Conservation (phyloP, 805 yeast genomes). For the Starmerella sp. region DNA sequence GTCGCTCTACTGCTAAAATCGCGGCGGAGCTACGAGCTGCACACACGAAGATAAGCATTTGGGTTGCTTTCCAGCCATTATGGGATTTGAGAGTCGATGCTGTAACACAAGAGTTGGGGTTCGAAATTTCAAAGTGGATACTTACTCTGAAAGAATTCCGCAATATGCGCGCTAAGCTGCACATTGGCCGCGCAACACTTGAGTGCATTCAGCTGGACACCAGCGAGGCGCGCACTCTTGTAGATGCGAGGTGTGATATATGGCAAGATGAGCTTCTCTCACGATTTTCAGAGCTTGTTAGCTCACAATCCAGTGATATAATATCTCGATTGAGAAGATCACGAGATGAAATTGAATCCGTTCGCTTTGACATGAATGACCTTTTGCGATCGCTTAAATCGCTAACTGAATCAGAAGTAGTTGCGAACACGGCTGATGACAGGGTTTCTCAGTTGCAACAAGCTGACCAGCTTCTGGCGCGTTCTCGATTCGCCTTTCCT, state of each 20-base stretch:
- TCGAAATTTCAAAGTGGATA: neutral
- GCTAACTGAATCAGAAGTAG: neutral
- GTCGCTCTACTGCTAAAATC: neutral
- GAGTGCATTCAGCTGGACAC: neutral
- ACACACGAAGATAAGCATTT: constrained; percentile 27
- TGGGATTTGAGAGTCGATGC: constrained; percentile 39
- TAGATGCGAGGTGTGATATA: constrained; percentile 43
- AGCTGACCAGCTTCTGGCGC: neutral
- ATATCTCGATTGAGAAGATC: neutral
- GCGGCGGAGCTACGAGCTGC: constrained; percentile 24
- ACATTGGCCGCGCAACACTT: neutral
- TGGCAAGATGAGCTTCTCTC: constrained; percentile 43
- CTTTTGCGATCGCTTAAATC: neutral
- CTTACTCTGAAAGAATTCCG: neutral
- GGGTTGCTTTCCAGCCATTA: constrained; percentile 25
- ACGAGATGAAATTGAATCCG: neutral
- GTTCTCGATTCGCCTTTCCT: neutral
- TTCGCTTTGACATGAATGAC: neutral
- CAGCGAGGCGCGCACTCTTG: constrained; percentile 21
- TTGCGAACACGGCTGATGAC: neutral
- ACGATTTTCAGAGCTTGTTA: constrained; percentile 31
- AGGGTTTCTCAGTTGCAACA: neutral
- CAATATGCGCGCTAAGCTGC: neutral
- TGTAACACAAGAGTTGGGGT: constrained; percentile 27
- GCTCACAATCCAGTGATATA: neutral